Conservation (phyloP, 371 early-diverging fungal species). For the Rhizopus stolonifer region DNA sequence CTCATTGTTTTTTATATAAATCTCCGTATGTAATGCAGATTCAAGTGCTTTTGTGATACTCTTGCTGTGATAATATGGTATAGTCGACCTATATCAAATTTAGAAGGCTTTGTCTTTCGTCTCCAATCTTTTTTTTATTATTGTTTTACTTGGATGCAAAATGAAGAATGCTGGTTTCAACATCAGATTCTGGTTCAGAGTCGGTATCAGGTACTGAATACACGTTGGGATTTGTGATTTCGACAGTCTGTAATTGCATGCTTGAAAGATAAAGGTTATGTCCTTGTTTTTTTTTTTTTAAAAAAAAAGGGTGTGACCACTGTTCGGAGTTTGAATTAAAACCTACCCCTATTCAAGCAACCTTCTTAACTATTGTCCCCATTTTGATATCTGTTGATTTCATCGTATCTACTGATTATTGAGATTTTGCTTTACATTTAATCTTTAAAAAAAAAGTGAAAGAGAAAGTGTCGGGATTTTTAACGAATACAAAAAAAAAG, state of each 20-base stretch:
- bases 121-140: not conserved
- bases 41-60: not conserved
- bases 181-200: slow-evolving; percentile 26
- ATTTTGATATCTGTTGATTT: no score
- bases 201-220: slow-evolving; percentile 19
- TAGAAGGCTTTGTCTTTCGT: not conserved
- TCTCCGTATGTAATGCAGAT: not conserved
- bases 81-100: not conserved
- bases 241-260: not conserved
- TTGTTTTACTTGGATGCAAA: not conserved
- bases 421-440: no score
- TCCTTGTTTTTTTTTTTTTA: not conserved
- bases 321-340: not conserved
- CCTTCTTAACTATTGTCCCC: no score
- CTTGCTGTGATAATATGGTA: not conserved
- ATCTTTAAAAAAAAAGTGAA: no score
- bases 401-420: no score
- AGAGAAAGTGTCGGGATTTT: no score
- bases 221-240: slow-evolving; percentile 20
- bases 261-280: not conserved
- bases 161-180: not conserved
- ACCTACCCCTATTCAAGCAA: no score
- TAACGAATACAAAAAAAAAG: no score
- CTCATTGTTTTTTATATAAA: not conserved
- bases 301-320: not conserved